Base-by-base conservation (phyloP, 176 grass and related monocot genomes). In the Bromus sterilis region DNA sequence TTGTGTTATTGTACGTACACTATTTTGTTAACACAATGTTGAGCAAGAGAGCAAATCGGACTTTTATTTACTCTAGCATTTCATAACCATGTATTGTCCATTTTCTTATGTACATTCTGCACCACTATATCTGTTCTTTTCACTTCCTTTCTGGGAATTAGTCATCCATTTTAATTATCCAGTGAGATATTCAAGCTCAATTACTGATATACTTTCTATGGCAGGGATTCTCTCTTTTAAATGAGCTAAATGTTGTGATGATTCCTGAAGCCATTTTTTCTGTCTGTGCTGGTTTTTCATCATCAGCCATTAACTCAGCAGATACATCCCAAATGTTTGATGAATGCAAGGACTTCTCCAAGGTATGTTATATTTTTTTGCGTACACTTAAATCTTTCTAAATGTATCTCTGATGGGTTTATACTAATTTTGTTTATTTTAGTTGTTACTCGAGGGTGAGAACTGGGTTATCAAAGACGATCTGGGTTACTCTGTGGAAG, bases 211-310 rank as follows among this genome's bases (percentile, higher is more conserved):
- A 15, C 57, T 46, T 80, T 71, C 87, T 89, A n/a, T 87, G 68
- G 66, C 82, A 97, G 94, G 86, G 87, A 49, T 87, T 80, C 84
- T 75, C 73, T 80, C 75, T 87, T 89, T 89, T 94, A 78, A 94
- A 94, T 81, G 88, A 92, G 55, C 80, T 80, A 87, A 92, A 81
- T 87, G 90, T 87, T 35, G 30, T 86, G 51, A 87, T 98, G 31
- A 90, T 98, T 87, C 89, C 90, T 56, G 85, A 94, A 89, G 88
- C 86, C 49, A 87, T 98, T 78, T 93, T 86, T 84, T 85, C 95
- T 83, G 65, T 98, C 37, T 98, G 87, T 84, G 78, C 83, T 89
- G 92, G 92, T 53, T 94, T 66, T 89, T 77, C 80, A 33, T 80
- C 95, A 83, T 68, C 80, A 75, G 14, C 78, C 40, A 86, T 87